A percentile compares a stretch with the other conserved stretches of the same genome.
Evolutionary conservation across 495 filamentous ascomycete species (phyloP).

Genomic region (Cercophora scortea): DNA sequence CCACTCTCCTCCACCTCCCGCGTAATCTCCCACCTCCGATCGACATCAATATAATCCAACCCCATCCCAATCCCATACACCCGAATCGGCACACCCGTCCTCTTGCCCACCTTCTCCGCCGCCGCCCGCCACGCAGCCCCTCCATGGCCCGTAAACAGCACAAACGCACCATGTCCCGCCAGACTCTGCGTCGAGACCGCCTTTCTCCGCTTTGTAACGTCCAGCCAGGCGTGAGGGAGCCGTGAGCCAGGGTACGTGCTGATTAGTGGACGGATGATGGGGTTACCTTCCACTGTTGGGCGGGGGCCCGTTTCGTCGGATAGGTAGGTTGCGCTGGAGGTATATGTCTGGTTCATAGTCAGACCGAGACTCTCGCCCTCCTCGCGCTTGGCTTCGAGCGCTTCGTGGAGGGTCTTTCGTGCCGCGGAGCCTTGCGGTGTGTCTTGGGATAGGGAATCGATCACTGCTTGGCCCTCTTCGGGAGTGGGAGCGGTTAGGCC

Average conservation of each 20-base stretch:
- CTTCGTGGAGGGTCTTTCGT: slow-evolving; percentile 12
- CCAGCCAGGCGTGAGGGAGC: slow-evolving; percentile 26
- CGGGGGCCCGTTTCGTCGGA: slow-evolving; percentile 9
- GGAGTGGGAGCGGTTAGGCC: slow-evolving; percentile 8
- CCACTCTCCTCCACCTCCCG: slow-evolving; percentile 23
- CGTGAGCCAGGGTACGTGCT: slow-evolving; percentile 21
- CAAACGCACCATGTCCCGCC: slow-evolving; percentile 18
- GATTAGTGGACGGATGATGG: slow-evolving; percentile 6
- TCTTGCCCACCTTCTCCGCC: slow-evolving; percentile 6
- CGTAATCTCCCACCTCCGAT: slow-evolving; percentile 15
- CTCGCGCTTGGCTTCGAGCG: neutral
- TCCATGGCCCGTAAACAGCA: slow-evolving; percentile 21
- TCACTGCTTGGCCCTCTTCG: neutral
- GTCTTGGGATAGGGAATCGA: neutral
- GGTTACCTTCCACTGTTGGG: neutral
- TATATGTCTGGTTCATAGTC: slow-evolving; percentile 25
- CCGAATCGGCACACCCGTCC: slow-evolving; percentile 9
- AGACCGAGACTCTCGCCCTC: slow-evolving; percentile 19
- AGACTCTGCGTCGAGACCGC: slow-evolving; percentile 22
- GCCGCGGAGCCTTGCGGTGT: neutral
- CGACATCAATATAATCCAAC: slow-evolving; percentile 19
- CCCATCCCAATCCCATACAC: slow-evolving; percentile 22
- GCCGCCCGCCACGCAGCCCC: slow-evolving; percentile 20
- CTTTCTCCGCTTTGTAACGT: slow-evolving; percentile 1
- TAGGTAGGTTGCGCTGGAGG: neutral